phyloP scores from a whole-genome alignment of 306 rosid genomes.

The Datisca glomerata region DNA sequence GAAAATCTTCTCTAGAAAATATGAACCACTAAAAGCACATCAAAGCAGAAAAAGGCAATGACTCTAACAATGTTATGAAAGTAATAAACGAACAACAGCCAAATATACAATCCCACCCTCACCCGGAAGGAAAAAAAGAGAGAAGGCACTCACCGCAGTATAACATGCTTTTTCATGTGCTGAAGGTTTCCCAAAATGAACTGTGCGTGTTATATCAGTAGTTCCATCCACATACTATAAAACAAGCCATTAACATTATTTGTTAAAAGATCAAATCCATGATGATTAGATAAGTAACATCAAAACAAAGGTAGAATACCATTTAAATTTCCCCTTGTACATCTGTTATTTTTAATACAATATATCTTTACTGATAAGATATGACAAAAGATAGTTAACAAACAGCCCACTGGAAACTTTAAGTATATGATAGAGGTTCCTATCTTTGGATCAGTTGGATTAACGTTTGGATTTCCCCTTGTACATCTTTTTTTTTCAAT shows the following conservation, averaged over 20 bases:
- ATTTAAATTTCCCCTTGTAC: neutral
- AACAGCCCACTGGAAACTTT: too few relatives aligned
- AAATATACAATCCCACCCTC: slow-evolving; percentile 1
- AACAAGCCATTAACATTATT: slow-evolving; percentile 18
- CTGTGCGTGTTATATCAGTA: slow-evolving; percentile 90
- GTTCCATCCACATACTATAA: slow-evolving; percentile 93
- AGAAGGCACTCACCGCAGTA: slow-evolving; percentile 66
- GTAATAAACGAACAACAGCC: too few relatives aligned
- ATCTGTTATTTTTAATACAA: neutral
- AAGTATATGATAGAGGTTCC: too few relatives aligned
- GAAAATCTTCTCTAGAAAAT: too few relatives aligned
- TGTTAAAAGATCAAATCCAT: slow-evolving; percentile 1
- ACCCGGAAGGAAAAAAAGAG: neutral
- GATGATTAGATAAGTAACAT: too few relatives aligned
- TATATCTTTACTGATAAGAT: too few relatives aligned
- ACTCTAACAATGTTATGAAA: too few relatives aligned
- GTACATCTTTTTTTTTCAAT: neutral
- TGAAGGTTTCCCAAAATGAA: slow-evolving; percentile 92
- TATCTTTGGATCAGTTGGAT: too few relatives aligned
- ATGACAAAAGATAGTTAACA: slow-evolving; percentile 16
- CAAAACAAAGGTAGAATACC: too few relatives aligned
- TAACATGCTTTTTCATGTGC: slow-evolving; percentile 81
- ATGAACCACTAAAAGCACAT: too few relatives aligned
- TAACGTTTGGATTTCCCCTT: too few relatives aligned
- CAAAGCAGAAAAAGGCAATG: too few relatives aligned